Evolutionary conservation across 2,329 filamentous ascomycete genomes (phyloP).

Genomic region (Graphilbum fragrans): DNA sequence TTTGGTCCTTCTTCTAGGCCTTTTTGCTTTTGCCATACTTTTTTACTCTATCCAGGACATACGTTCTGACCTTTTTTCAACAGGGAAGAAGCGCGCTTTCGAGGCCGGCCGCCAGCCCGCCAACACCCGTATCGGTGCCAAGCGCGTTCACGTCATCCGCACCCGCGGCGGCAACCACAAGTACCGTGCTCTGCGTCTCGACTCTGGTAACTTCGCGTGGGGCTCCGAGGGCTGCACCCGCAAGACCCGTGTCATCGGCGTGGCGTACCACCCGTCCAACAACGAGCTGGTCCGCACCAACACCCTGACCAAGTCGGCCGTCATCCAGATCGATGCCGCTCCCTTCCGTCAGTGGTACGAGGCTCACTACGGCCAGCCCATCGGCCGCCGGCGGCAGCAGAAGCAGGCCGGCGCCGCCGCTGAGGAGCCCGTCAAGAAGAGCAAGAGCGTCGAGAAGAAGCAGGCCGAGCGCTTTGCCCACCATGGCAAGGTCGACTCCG

Average conservation of each 20-base stretch:
- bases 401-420: constrained; percentile 51
- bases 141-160: constrained; percentile 30
- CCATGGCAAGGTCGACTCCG: constrained; percentile 81
- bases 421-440: constrained; percentile 74
- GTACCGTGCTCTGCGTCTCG: constrained; percentile 97
- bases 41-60: constrained; percentile 30
- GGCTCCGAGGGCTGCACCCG: constrained; percentile 94
- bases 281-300: constrained; percentile 99
- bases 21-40: background rate
- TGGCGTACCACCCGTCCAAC: constrained; percentile 99
- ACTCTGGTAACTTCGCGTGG: constrained; percentile 99
- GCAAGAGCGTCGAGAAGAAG: constrained; percentile 93
- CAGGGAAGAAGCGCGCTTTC: constrained; percentile 95
- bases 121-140: constrained; percentile 92
- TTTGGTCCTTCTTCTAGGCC: too few relatives aligned
- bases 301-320: constrained; percentile 97
- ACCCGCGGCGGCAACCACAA: constrained; percentile 81
- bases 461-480: constrained; percentile 75
- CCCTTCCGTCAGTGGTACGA: constrained; percentile 99
- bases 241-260: constrained; percentile 98
- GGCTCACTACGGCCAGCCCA: constrained; percentile 88
- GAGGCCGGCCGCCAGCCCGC: constrained; percentile 98
- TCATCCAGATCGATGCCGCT: constrained; percentile 96
- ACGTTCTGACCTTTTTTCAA: constrained; percentile 63
- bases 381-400: constrained; percentile 86